A percentile compares a stretch with the other conserved stretches of the same genome.
phyloP scores from a whole-genome alignment of 345 rosid species.

The Salix caprea region DNA sequence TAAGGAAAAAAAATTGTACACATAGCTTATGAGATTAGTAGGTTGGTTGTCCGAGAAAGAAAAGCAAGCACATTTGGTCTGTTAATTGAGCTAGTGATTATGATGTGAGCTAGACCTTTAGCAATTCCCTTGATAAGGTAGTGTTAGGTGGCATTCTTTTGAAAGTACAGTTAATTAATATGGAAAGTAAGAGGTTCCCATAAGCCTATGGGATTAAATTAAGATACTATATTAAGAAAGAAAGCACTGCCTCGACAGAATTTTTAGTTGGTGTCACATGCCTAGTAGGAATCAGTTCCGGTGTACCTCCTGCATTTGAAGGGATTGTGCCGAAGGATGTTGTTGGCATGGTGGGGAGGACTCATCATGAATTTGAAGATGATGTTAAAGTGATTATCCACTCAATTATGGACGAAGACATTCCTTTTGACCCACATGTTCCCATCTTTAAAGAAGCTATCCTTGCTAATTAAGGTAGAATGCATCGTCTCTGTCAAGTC shows the following conservation, averaged over 20 bases:
- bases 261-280: conserved; percentile 22
- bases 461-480: background rate
- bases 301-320: background rate
- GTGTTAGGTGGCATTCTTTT: conserved; percentile 34
- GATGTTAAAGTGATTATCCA: background rate
- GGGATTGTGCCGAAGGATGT: background rate
- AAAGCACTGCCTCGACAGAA: conserved; percentile 1
- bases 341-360: conserved; percentile 4
- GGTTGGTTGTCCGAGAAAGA: conserved; percentile 28
- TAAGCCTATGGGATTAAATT: conserved; percentile 4
- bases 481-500: too few species aligned
- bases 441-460: background rate
- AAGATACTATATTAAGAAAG: conserved; percentile 7
- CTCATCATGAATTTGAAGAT: conserved; percentile 17
- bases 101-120: conserved; percentile 33
- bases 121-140: conserved; percentile 12
- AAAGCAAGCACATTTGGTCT: conserved; percentile 33
- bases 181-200: conserved; percentile 15
- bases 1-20: background rate
- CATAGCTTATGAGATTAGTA: conserved; percentile 20
- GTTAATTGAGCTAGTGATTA: conserved; percentile 34
- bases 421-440: conserved; percentile 5
- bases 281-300: background rate
- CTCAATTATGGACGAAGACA: background rate
- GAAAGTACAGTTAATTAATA: conserved; percentile 2